phyloP scores from a whole-genome alignment of 2,329 filamentous ascomycete genomes.

The Tolypocladium tropicale region DNA sequence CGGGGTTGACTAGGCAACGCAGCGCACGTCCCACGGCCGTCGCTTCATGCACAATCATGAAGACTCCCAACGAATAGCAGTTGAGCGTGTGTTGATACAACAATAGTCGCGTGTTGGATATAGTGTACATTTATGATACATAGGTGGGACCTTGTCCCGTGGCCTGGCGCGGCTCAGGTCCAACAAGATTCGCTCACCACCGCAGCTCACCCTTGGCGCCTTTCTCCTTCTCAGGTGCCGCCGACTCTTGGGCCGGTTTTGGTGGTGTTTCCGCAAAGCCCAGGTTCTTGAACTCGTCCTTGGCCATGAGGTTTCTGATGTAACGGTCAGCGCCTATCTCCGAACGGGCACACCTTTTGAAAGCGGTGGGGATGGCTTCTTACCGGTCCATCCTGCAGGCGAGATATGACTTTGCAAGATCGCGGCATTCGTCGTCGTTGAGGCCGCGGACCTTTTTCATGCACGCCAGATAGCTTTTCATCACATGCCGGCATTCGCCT shows the following conservation, averaged over 20 bases:
- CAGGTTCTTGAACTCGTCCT: slow-evolving; percentile 88
- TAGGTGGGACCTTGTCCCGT: not conserved
- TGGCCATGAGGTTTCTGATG: slow-evolving; percentile 83
- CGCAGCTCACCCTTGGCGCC: slow-evolving; percentile 25
- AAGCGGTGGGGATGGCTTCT: no score
- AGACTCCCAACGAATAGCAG: not conserved
- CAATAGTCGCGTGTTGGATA: not conserved
- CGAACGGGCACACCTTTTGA: no score
- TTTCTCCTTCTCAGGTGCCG: slow-evolving; percentile 23
- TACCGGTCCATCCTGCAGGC: slow-evolving; percentile 91
- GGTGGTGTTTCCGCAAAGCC: slow-evolving; percentile 45
- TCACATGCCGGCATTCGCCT: slow-evolving; percentile 91
- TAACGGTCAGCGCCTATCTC: not conserved
- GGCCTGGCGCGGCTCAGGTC: not conserved
- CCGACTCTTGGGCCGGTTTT: slow-evolving; percentile 8
- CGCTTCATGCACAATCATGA: not conserved
- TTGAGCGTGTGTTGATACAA: not conserved
- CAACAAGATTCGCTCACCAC: slow-evolving; percentile 16
- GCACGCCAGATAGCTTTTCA: slow-evolving; percentile 76
- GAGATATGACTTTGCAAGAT: slow-evolving; percentile 80
- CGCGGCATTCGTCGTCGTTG: slow-evolving; percentile 78
- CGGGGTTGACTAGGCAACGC: slow-evolving; percentile 15
- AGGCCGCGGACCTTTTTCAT: slow-evolving; percentile 75
- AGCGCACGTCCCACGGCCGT: not conserved
- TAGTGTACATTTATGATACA: not conserved